These are phyloP conservation scores for Colletotrichum costaricense DNA, from an alignment of 2,329 filamentous ascomycete species.

Conservation along the genomic window DNA sequence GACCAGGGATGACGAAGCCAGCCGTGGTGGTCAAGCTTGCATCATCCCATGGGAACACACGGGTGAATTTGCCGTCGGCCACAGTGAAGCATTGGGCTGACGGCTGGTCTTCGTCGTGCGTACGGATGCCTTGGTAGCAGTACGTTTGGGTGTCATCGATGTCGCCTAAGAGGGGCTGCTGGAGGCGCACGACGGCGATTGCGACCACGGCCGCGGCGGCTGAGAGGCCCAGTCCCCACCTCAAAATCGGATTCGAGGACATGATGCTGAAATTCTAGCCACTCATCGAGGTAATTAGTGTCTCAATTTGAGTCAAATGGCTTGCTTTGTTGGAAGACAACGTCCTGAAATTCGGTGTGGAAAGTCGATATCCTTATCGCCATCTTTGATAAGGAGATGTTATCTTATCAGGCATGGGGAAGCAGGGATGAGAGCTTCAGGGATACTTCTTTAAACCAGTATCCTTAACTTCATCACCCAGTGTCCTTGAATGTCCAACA, in stretches of 20 bases:
- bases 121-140: constrained; percentile 54
- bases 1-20: constrained; percentile 72
- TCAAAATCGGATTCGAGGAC: constrained; percentile 20
- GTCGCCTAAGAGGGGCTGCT: constrained; percentile 32
- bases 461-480: background rate
- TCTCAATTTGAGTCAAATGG: background rate
- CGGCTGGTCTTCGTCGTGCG: constrained; percentile 48
- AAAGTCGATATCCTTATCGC: constrained; percentile 28
- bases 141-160: constrained; percentile 40
- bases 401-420: constrained; percentile 17
- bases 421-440: constrained; percentile 3
- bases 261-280: constrained; percentile 11
- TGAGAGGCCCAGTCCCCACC: constrained; percentile 42
- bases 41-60: constrained; percentile 54
- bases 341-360: constrained; percentile 25
- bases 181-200: constrained; percentile 43
- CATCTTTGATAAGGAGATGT: constrained; percentile 3
- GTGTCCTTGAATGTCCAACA: background rate
- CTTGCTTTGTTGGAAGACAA: background rate
- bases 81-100: constrained; percentile 68
- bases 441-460: background rate
- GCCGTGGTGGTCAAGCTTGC: constrained; percentile 41
- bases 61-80: constrained; percentile 60
- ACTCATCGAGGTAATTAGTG: constrained; percentile 1
- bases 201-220: constrained; percentile 42